phyloP scores from a whole-genome alignment of 768 basidiomycete genomes.

The Lactarius akahatsu region DNA sequence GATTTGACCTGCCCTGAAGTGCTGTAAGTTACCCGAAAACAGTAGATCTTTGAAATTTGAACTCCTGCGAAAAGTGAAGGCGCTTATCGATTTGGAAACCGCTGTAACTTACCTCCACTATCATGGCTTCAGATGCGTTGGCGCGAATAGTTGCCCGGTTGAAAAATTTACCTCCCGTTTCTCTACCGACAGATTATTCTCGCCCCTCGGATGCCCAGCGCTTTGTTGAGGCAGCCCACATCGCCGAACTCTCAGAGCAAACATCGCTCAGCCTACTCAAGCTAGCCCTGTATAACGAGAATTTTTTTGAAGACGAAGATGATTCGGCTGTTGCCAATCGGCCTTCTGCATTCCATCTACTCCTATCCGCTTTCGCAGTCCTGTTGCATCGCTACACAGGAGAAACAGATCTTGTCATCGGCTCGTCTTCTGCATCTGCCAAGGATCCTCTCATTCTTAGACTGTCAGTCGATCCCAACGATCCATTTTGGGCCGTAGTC shows the following conservation, averaged over 20 bases:
- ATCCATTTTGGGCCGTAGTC: constrained; percentile 88
- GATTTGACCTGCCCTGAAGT: too few relatives aligned
- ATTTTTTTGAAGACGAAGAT: constrained; percentile 49
- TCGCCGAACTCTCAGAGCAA: constrained; percentile 67
- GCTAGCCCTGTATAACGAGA: constrained; percentile 72
- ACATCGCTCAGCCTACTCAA: constrained; percentile 79
- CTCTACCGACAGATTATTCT: constrained; percentile 95
- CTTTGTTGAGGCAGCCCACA: constrained; percentile 81
- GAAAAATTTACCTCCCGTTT: constrained; percentile 82
- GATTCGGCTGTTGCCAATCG: constrained; percentile 44
- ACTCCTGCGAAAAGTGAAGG: too few relatives aligned
- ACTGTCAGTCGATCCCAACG: constrained; percentile 75
- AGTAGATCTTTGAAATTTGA: too few relatives aligned
- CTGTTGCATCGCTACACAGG: constrained; percentile 93
- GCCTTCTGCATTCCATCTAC: constrained; percentile 87
- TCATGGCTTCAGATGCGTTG: constrained; percentile 39
- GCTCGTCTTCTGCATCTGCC: constrained; percentile 74
- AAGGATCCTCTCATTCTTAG: constrained; percentile 83
- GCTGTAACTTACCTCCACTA: not conserved
- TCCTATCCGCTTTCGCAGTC: constrained; percentile 89
- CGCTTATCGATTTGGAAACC: too few relatives aligned
- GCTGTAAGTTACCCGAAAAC: too few relatives aligned
- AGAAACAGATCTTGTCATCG: constrained; percentile 91
- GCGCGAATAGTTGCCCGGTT: constrained; percentile 62
- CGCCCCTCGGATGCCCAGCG: constrained; percentile 69